Base-by-base conservation (phyloP, 129 eudicot species). In the Smallanthus sonchifolius region DNA sequence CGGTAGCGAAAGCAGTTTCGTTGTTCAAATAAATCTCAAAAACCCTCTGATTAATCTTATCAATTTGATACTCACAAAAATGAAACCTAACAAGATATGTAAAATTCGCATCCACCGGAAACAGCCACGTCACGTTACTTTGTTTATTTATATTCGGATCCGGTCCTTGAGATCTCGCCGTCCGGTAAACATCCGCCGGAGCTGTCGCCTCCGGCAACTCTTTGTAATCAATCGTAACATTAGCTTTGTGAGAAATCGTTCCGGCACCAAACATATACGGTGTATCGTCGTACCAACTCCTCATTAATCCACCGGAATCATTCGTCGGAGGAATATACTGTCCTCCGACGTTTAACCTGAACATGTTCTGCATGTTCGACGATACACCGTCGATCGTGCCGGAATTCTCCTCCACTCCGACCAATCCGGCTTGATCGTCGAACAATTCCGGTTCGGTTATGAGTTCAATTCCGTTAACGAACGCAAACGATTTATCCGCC, bases 251-350 rank as follows among this genome's bases (percentile, higher is more conserved):
- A 0, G 87, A 79, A 35, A 85, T 65, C 0, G 92, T 90, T 5
- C 68, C 79, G 0, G 84, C 86, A 3, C 92, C 92, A 62, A 40
- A 84, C 14, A 88, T 67, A 24, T 88, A 91, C 10, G 95, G 89
- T 5, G 89, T 77, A 34, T 91, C 97, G 15, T 88, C 92, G 14
- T 91, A 91, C 97, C 97, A 91, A 57, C 87, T 85, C 65, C 97
- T 55, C 90, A 79, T 80, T 3, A 88, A 77, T 4, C 90, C 90
- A 0, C 73, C 86, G 0, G 96, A 83, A 65, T 91, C 96, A 43
- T 89, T 91, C 4, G 64, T 49, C 0, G 97, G 87, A 9, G 85
- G 48, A 48, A 91, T 80, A 43, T 34, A 91, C 14, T 80, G 85
- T 2, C 97, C 97, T 3, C 97, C 97, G 3, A 86, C 97, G 36